Evolutionary conservation across 169 alveolate species (phyloP), one percentile per base, ranked within the genome.

Genomic region (Plasmodium vivax): DNA sequence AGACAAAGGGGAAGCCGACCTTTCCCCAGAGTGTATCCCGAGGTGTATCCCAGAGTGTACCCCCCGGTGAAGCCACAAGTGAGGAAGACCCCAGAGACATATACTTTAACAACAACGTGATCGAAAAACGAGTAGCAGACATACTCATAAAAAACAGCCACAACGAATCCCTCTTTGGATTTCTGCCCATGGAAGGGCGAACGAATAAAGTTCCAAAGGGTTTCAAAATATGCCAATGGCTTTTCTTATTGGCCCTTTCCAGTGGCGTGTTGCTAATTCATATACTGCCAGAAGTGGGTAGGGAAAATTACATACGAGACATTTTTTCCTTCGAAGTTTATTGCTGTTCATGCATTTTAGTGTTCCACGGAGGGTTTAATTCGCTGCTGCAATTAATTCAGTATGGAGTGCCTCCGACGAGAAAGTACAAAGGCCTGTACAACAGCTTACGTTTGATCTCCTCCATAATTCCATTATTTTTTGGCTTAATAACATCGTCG

Each of bases 161-260:
- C 68, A 92, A 92, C 41, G 77, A 92, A 82, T 43, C 38, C 77
- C 36, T 92, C 0, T 92, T 92, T 51, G 95, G 72, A 82, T 92
- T 71, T 82, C 41, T 92, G 10, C 95, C 95, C 43, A 73, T 92
- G 38, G 95, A 92, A 73, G 95, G 95, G 56, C 30, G 95, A 82
- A 92, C 95, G 56, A 45, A 92, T 82, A 92, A 81, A n/a, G 95
- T 92, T 10, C 95, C 95, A 45, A 27, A 43, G 34, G 32, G 54
- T 68, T 92, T 92, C 56, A 82, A 82, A 71, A 82, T 92, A 32
- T 45, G 74, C 19, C 84, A 92, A 36, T 92, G 74, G 14, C n/a
- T 92, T 72, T 82, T 72, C 81, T 92, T 92, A 43, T 68, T 72
- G 82, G 45, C 45, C 27, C 12, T 92, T 38, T 82, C 95, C 23